These are phyloP conservation scores for Cardamine resedifolia DNA, from an alignment of 345 rosid genomes.

Conservation along the genomic window DNA sequence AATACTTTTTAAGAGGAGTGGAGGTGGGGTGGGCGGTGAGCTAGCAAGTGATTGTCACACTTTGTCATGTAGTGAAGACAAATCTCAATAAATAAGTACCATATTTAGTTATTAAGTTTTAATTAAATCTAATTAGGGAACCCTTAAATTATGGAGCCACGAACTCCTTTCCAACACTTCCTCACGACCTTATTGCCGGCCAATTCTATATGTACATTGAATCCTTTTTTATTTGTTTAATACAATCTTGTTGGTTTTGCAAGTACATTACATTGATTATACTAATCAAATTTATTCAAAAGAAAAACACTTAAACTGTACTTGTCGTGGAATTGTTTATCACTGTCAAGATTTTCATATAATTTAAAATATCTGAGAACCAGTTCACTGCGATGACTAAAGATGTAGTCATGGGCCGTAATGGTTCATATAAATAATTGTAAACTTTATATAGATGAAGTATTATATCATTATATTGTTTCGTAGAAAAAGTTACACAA, in stretches of 20 bases:
- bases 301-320: too few species aligned
- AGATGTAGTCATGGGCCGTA: conserved; percentile 31
- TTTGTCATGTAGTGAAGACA: conserved; percentile 36
- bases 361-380: neutral
- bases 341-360: conserved; percentile 18
- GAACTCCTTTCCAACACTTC: conserved; percentile 38
- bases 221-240: conserved; percentile 3
- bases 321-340: conserved; percentile 24
- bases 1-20: conserved; percentile 21
- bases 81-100: conserved; percentile 27
- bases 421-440: conserved; percentile 15
- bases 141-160: conserved; percentile 32
- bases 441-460: neutral
- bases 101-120: conserved; percentile 18
- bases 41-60: conserved; percentile 32
- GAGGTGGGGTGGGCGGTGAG: conserved; percentile 40
- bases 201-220: conserved; percentile 21
- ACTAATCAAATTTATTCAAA: too few species aligned
- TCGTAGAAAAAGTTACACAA: conserved; percentile 10
- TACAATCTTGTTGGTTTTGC: conserved; percentile 6
- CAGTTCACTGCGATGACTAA: conserved; percentile 14
- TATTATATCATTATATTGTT: neutral
- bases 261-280: conserved; percentile 9
- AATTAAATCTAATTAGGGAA: conserved; percentile 25
- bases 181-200: conserved; percentile 37